A percentile compares a stretch with the other conserved stretches of the same genome.
Evolutionary conservation across 148 eudicot genomes (phyloP).

Genomic region (Hydrangea macrophylla): DNA sequence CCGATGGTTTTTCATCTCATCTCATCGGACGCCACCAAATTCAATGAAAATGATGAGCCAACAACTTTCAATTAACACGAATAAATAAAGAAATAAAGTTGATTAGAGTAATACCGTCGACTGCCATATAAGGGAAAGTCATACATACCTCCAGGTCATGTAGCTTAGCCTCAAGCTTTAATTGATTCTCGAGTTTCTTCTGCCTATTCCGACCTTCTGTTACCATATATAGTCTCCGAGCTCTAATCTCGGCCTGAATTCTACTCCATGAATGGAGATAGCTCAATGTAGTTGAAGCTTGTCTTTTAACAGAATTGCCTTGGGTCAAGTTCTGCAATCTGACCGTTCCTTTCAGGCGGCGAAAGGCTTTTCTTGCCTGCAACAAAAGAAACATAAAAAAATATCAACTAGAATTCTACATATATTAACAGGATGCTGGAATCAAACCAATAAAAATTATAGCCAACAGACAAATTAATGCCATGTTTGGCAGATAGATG

Average conservation of each 20-base stretch:
- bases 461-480: no score
- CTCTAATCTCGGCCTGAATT: conserved; percentile 67
- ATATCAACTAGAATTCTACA: conserved; percentile 3
- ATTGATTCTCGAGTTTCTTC: conserved; percentile 75
- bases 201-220: conserved; percentile 69
- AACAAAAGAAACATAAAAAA: not conserved
- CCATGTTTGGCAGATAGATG: no score
- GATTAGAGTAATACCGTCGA: not conserved
- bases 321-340: conserved; percentile 56
- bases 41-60: not conserved
- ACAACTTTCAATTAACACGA: not conserved
- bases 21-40: not conserved
- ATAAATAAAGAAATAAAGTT: no score
- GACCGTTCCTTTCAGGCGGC: conserved; percentile 50
- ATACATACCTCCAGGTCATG: conserved; percentile 68
- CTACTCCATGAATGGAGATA: conserved; percentile 78
- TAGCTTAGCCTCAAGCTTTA: conserved; percentile 83
- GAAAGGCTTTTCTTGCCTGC: conserved; percentile 68
- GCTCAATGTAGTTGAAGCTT: conserved; percentile 59
- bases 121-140: not conserved
- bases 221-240: conserved; percentile 75
- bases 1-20: no score
- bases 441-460: not conserved
- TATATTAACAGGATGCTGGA: not conserved
- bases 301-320: conserved; percentile 51